phyloP scores from a whole-genome alignment of 495 filamentous ascomycete genomes.

The Lasiosphaeria miniovina region DNA sequence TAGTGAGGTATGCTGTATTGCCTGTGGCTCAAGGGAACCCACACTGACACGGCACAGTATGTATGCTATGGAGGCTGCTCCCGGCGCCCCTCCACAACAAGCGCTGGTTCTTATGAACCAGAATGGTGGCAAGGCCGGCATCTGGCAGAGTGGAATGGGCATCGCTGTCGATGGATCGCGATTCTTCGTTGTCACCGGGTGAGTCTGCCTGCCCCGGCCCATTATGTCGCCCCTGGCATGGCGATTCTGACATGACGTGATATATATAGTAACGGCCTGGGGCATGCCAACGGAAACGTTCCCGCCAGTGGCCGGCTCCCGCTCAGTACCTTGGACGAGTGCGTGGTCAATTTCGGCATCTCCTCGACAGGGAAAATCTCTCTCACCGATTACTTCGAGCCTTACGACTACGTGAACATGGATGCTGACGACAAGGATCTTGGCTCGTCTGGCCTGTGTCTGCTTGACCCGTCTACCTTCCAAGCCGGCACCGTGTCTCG shows the following conservation, averaged over 20 bases:
- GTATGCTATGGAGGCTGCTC: constrained; percentile 37
- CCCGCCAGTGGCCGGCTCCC: constrained; percentile 34
- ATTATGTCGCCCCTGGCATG: not conserved
- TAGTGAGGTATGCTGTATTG: constrained; percentile 13
- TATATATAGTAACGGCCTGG: constrained; percentile 32
- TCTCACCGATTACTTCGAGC: constrained; percentile 42
- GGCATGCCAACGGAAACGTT: constrained; percentile 34
- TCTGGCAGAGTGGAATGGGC: constrained; percentile 45
- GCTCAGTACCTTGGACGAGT: constrained; percentile 38
- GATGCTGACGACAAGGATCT: constrained; percentile 42
- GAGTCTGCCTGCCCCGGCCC: not conserved
- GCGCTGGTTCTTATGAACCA: constrained; percentile 20
- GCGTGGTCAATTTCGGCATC: constrained; percentile 33
- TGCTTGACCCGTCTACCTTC: constrained; percentile 40
- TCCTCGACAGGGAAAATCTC: constrained; percentile 30
- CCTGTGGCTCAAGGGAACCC: not conserved
- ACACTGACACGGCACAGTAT: constrained; percentile 15
- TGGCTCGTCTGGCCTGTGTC: constrained; percentile 36
- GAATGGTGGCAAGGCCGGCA: constrained; percentile 39
- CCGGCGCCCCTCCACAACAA: constrained; percentile 27
- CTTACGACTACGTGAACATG: constrained; percentile 42
- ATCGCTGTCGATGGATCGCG: constrained; percentile 38
- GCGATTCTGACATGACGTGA: not conserved
- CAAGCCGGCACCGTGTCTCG: constrained; percentile 35
- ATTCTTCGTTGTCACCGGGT: constrained; percentile 41